Base-by-base conservation (phyloP, 2,329 filamentous ascomycete species). In the Penicillium hordei region DNA sequence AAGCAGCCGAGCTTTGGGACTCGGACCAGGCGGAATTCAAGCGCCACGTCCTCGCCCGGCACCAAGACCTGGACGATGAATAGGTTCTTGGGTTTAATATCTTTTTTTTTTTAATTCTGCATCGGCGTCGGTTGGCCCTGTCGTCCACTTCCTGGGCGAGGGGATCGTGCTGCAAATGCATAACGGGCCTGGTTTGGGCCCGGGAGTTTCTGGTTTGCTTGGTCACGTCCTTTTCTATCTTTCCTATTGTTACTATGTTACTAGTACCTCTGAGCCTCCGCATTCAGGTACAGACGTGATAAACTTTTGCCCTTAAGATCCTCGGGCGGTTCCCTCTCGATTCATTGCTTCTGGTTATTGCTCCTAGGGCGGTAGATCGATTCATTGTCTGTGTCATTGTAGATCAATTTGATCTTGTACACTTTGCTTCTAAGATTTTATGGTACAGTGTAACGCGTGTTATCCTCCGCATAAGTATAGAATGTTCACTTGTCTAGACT, bases 1-100 rank as follows among this genome's bases (percentile, higher is more conserved):
- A 99, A 76, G 94, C 94, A 31, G 94, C 95, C 17, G 90, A 96
- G 74, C 83, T 99, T 42, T 99, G 94, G 93, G 93, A 97, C 74
- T 91, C 88, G 67, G 86, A 97, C 73, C 82, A 87, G 38, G 87
- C 85, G 45, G 91, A 96, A 75, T 97, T 94, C 83, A 91, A 96
- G 83, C 86, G 85, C 56, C 80, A 85, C 62, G 85, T 88, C n/a
- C 76, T 87, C 52, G 83, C 84, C 6, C 78, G 86, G 59, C 86
- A 89, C 72, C 81, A 83, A 61, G 83, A 86, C 60, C 75, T 84
- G 33, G 79, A 82, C 42, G 80, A 81, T 34, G 75, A 78, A 60
- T 78, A 70, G 65, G 53, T 23, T 1, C 9, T 25, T 50, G 40
- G 10, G 46, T 45, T 34, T 39, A n/a, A 23, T 19, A 55, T 60